Conservation (phyloP, 257 asterid genomes). For the Plantago elongata region DNA sequence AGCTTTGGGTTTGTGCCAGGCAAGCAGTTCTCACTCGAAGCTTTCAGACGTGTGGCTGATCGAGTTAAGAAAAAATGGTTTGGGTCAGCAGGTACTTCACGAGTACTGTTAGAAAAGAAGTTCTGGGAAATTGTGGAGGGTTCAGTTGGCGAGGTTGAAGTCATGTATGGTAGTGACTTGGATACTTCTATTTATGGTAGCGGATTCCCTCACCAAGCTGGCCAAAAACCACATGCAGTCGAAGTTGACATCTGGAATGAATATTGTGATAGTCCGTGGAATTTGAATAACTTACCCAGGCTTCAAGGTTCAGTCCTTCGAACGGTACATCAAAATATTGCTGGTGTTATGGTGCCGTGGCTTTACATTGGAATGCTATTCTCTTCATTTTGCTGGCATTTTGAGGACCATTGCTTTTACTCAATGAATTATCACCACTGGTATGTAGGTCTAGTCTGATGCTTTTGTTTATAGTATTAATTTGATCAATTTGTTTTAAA, state of each 20-base stretch:
- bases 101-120: slow-evolving; percentile 75
- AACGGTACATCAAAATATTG: slow-evolving; percentile 81
- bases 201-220: slow-evolving; percentile 75
- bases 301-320: slow-evolving; percentile 85
- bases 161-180: slow-evolving; percentile 91
- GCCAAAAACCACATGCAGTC: slow-evolving; percentile 43
- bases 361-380: slow-evolving; percentile 87
- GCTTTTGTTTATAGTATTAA: too few species aligned
- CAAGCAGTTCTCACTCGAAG: slow-evolving; percentile 64
- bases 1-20: slow-evolving; percentile 90
- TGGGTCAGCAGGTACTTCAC: slow-evolving; percentile 63
- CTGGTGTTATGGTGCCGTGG: slow-evolving; percentile 99
- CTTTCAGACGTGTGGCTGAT: slow-evolving; percentile 85
- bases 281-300: slow-evolving; percentile 89
- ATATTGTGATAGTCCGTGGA: slow-evolving; percentile 85
- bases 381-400: slow-evolving; percentile 98
- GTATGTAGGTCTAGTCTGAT: slow-evolving; percentile 31
- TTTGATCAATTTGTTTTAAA: too few species aligned
- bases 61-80: slow-evolving; percentile 85
- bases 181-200: slow-evolving; percentile 89
- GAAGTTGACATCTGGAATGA: slow-evolving; percentile 69
- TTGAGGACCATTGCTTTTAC: slow-evolving; percentile 97
- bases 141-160: slow-evolving; percentile 83
- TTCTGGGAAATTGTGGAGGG: slow-evolving; percentile 98
- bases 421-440: slow-evolving; percentile 98